Evolutionary conservation across 306 rosid species (phyloP).

Genomic region (Neltuma alba): DNA sequence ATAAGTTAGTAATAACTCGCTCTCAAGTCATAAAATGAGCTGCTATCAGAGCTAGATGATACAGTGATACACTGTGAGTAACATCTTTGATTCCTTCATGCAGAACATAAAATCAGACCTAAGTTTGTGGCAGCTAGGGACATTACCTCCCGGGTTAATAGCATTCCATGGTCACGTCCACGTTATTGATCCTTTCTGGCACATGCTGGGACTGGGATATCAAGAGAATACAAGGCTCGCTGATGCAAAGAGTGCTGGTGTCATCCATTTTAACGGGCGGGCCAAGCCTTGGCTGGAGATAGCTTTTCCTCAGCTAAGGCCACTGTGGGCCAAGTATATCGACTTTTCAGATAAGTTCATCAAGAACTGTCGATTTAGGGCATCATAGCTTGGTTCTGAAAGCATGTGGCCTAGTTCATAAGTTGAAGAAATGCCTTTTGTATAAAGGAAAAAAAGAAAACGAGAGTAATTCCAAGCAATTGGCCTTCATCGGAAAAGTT

Average conservation of each 20-base stretch:
- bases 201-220: slow-evolving; percentile 95
- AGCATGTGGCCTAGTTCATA: slow-evolving; percentile 37
- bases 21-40: slow-evolving; percentile 11
- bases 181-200: slow-evolving; percentile 92
- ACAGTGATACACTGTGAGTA: no score
- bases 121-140: slow-evolving; percentile 98
- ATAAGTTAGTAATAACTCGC: background rate
- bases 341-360: slow-evolving; percentile 91
- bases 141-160: slow-evolving; percentile 97
- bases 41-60: slow-evolving; percentile 21
- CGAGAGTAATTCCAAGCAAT: slow-evolving; percentile 50
- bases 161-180: slow-evolving; percentile 95
- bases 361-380: slow-evolving; percentile 82
- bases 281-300: slow-evolving; percentile 99
- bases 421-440: slow-evolving; percentile 44
- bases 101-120: slow-evolving; percentile 97
- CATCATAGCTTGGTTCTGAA: slow-evolving; percentile 55
- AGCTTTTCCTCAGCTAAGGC: slow-evolving; percentile 78
- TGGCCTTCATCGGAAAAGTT: slow-evolving; percentile 44
- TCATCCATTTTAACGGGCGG: slow-evolving; percentile 93
- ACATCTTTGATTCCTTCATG: slow-evolving; percentile 26
- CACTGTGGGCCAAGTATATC: slow-evolving; percentile 81
- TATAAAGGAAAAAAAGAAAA: slow-evolving; percentile 44
- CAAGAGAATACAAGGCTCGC: slow-evolving; percentile 80
- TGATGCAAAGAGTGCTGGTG: slow-evolving; percentile 80